A percentile compares a stretch with the other conserved stretches of the same genome.
Evolutionary conservation across 164 flowering plant genomes (phyloP).

Genomic region (Liriodendron chinense): DNA sequence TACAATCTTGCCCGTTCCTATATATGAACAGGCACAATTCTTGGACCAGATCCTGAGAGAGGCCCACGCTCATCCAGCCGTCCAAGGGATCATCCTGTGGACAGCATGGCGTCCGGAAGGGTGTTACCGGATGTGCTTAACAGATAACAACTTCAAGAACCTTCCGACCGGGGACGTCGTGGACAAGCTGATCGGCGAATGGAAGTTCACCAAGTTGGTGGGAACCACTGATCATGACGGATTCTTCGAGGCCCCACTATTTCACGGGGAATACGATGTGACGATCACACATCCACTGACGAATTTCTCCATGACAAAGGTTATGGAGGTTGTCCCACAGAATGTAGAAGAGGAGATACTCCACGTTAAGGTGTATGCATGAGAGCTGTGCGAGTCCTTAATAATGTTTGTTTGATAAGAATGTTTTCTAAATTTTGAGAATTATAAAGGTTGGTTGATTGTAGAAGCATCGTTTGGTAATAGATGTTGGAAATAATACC

Average conservation of each 20-base stretch:
- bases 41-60: conserved; percentile 64
- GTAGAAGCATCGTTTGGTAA: too few species aligned
- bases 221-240: conserved; percentile 47
- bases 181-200: conserved; percentile 53
- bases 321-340: conserved; percentile 15
- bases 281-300: conserved; percentile 26
- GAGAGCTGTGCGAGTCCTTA: background rate
- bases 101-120: conserved; percentile 46
- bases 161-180: conserved; percentile 67
- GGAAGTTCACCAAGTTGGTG: conserved; percentile 14
- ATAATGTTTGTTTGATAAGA: background rate
- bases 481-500: too few species aligned
- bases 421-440: too few species aligned
- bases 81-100: conserved; percentile 72
- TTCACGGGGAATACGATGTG: conserved; percentile 64
- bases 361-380: conserved; percentile 10
- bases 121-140: conserved; percentile 67
- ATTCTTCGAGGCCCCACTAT: conserved; percentile 38
- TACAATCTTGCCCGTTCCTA: background rate
- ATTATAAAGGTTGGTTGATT: too few species aligned
- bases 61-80: conserved; percentile 48
- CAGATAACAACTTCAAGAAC: conserved; percentile 69
- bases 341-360: conserved; percentile 4
- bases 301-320: conserved; percentile 14
- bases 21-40: conserved; percentile 41